These are phyloP conservation scores for Cerrena zonata DNA, from an alignment of 1,284 basidiomycete genomes.

Conservation along the genomic window DNA sequence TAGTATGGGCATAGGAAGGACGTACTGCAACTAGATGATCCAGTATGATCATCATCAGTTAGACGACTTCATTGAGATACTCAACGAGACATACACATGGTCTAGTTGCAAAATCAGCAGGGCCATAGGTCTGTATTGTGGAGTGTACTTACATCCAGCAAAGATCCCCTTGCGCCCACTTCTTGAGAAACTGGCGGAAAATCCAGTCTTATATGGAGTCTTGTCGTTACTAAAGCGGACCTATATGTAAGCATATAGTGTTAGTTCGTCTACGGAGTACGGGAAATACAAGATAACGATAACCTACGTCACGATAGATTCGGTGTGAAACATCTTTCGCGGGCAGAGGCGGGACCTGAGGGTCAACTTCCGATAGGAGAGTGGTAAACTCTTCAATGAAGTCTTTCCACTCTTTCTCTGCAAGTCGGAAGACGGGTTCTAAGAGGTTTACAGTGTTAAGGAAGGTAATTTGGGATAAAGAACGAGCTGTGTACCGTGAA, in stretches of 20 bases:
- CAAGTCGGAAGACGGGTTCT: constrained; percentile 76
- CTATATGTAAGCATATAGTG: no score
- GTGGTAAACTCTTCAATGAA: constrained; percentile 73
- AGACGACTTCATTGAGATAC: no score
- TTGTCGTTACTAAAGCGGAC: constrained; percentile 90
- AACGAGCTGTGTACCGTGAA: constrained; percentile 46
- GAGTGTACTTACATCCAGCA: constrained; percentile 64
- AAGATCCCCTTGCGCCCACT: constrained; percentile 77
- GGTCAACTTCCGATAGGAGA: constrained; percentile 63
- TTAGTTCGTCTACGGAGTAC: background rate
- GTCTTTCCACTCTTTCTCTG: constrained; percentile 82
- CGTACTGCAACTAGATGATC: background rate
- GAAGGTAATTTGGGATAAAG: constrained; percentile 12
- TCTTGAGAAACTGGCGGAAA: constrained; percentile 75
- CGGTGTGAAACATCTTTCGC: constrained; percentile 81
- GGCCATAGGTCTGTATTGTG: constrained; percentile 2
- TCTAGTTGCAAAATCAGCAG: constrained; percentile 26
- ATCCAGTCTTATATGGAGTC: constrained; percentile 83
- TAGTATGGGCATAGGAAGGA: background rate
- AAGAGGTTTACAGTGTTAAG: background rate
- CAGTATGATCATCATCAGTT: background rate
- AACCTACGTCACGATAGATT: constrained; percentile 76
- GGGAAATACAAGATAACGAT: background rate
- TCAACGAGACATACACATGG: constrained; percentile 28
- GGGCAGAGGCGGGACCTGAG: constrained; percentile 78